phyloP scores from a whole-genome alignment of 371 early-diverging fungal genomes.

The Rhizopus sp. region DNA sequence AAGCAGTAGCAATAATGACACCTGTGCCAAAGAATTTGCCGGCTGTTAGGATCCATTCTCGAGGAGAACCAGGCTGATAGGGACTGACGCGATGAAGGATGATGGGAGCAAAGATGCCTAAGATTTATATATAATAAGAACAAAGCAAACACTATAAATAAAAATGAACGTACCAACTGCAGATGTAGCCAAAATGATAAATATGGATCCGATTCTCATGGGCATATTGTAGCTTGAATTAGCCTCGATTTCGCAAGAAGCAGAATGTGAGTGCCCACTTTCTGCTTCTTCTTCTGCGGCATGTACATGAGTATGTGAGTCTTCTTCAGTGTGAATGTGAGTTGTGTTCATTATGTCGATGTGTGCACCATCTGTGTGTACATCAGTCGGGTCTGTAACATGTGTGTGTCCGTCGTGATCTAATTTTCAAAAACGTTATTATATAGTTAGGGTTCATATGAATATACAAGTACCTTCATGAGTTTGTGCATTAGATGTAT shows the following conservation, averaged over 20 bases:
- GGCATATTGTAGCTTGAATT: slow-evolving; percentile 23
- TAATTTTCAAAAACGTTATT: too few relatives aligned
- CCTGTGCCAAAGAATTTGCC: slow-evolving; percentile 70
- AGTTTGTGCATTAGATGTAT: slow-evolving; percentile 10
- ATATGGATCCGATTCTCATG: slow-evolving; percentile 27
- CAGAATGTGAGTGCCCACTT: slow-evolving; percentile 14
- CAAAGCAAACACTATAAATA: background rate
- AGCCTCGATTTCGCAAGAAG: slow-evolving; percentile 7
- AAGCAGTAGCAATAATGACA: slow-evolving; percentile 77
- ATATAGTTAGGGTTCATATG: background rate
- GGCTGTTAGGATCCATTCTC: slow-evolving; percentile 23
- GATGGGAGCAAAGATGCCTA: slow-evolving; percentile 31
- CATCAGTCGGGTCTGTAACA: too few relatives aligned
- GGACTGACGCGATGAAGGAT: slow-evolving; percentile 26
- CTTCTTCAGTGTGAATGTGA: background rate
- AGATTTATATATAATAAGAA: background rate
- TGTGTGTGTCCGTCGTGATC: too few relatives aligned
- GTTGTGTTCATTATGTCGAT: background rate
- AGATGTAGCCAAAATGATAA: slow-evolving; percentile 30
- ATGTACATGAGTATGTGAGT: slow-evolving; percentile 1
- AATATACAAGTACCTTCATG: slow-evolving; percentile 21
- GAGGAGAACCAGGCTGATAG: slow-evolving; percentile 14
- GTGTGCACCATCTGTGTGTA: too few relatives aligned
- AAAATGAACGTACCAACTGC: slow-evolving; percentile 24
- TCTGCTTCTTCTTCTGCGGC: slow-evolving; percentile 3